Base-by-base conservation (phyloP, 495 filamentous ascomycete species). In the Aspergillus sclerotiicarbonarius region DNA sequence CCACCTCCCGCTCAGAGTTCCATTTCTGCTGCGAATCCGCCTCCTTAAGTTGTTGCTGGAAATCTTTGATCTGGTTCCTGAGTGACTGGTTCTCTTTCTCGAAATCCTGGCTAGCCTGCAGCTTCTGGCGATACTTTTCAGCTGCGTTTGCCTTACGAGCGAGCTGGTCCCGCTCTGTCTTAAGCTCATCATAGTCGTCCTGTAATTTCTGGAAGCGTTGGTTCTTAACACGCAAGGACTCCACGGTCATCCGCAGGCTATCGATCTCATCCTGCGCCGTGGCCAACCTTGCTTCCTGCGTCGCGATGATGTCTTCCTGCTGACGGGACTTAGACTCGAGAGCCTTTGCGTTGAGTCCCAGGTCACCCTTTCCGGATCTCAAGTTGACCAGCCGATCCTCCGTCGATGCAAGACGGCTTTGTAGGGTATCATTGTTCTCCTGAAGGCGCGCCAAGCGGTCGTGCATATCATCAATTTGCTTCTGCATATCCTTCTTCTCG, bases 91-190 rank as follows among this genome's bases (percentile, higher is more conserved):
- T 86, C 66, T 91, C 88, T 67, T 84, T 87, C 70, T 90, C 84
- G 43, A 90, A 76, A 53, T 82, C 82, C 59, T 87, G 82, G 59
- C 85, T 87, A 33, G 84, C 82, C 66, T 92, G 83, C 19, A 90
- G 73, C 68, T 92, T 91, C 65, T 88, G 84, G 59, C 85, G 84
- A 62, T 87, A 87, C 57, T 89, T 87, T 55, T 91, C 88, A 0
- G 84, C 80, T 15, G 82, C 84, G 62, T 91, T 95, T 25, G 90
- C 87, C 67, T 90, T 90, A 70, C 89, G 88, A n/a, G 82, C 76
- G 8, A 93, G 80, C 57, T 91, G 84, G 54, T 87, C 87, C 37
- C 86, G 84, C 51, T 91, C 86, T 16, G 82, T 84, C 57, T 86
- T 87, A 37, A 93, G 80, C 56, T 90, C 82, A 57, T 87, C 83